Conservation (phyloP, 257 asterid species). For the Solanum rostratum region DNA sequence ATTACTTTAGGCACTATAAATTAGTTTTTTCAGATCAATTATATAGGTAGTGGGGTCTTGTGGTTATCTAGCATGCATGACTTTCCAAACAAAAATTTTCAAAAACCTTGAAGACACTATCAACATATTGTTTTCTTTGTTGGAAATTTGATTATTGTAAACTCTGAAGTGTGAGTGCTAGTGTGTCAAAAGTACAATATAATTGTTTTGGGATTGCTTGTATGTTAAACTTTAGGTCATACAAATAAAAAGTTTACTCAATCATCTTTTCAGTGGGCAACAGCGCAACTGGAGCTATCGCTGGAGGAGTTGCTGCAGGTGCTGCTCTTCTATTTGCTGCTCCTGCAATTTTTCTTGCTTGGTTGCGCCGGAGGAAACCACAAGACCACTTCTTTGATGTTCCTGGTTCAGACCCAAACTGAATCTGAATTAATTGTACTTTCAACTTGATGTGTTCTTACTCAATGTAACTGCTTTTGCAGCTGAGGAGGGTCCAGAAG, state of each 20-base stretch:
- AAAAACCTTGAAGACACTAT: not conserved
- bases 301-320: conserved; percentile 88
- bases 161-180: not conserved
- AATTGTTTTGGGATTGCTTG: not conserved
- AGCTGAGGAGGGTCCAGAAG: conserved; percentile 41
- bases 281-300: conserved; percentile 74
- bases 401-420: conserved; percentile 40
- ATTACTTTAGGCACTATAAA: not conserved
- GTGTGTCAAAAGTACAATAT: not conserved
- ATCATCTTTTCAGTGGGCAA: conserved; percentile 41
- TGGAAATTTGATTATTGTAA: not conserved
- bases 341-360: conserved; percentile 44
- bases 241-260: not conserved
- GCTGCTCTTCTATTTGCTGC: conserved; percentile 88
- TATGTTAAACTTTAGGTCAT: not conserved
- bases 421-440: not conserved
- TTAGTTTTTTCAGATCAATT: not conserved
- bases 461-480: conserved; percentile 5
- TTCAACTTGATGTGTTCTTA: not conserved
- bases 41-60: not conserved
- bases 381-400: conserved; percentile 84
- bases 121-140: not conserved
- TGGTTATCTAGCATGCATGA: not conserved
- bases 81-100: not conserved
- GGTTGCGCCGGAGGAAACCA: not conserved